A percentile compares a stretch with the other conserved stretches of the same genome.
These are phyloP conservation scores for Groenewaldozyma sp. DNA, from an alignment of 1,139 yeast genomes.

Conservation along the genomic window DNA sequence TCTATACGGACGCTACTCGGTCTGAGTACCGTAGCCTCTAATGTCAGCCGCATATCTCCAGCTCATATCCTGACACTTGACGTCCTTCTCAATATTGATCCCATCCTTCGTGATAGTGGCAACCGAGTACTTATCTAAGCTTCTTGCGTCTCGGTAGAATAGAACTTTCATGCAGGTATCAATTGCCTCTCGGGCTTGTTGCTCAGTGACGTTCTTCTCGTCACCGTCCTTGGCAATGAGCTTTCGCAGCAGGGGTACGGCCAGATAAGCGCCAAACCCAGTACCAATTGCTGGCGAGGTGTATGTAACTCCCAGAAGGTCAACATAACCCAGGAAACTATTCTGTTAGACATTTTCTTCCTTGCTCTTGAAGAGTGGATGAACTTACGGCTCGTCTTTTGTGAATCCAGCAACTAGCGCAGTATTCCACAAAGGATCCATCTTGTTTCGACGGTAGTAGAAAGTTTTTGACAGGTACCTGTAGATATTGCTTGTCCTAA, in stretches of 20 bases:
- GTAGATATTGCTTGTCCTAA: constrained; percentile 80
- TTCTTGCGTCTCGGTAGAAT: constrained; percentile 93
- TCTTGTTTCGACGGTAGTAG: constrained; percentile 80
- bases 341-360: neutral
- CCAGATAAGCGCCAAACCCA: constrained; percentile 94
- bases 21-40: constrained; percentile 78
- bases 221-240: constrained; percentile 75
- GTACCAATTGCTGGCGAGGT: constrained; percentile 87
- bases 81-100: constrained; percentile 55
- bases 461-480: constrained; percentile 78
- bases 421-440: constrained; percentile 97
- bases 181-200: constrained; percentile 64
- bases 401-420: constrained; percentile 83
- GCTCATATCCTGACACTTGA: constrained; percentile 63
- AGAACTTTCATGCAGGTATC: constrained; percentile 89
- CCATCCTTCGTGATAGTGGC: constrained; percentile 62
- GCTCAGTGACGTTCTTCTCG: constrained; percentile 54
- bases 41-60: constrained; percentile 91
- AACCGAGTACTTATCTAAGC: constrained; percentile 74
- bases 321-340: constrained; percentile 68
- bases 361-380: neutral
- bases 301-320: constrained; percentile 84
- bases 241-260: constrained; percentile 83
- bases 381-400: constrained; percentile 38
- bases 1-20: constrained; percentile 17